Evolutionary conservation across 1,284 basidiomycete genomes (phyloP).

Genomic region (Cutaneotrichosporon spelunceum): DNA sequence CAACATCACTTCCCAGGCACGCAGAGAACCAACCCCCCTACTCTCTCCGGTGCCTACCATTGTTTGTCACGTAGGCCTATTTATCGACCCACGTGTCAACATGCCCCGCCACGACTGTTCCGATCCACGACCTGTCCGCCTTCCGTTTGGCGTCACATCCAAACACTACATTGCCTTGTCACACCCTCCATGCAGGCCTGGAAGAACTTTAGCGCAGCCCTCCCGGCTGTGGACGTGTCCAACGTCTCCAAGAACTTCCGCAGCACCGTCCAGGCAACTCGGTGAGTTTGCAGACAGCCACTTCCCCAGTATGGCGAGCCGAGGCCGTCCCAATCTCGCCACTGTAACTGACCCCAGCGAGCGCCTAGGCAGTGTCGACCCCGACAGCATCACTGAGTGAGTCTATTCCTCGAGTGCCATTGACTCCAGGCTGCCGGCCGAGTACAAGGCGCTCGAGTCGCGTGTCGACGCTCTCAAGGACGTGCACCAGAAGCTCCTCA

Average conservation of each 20-base stretch:
- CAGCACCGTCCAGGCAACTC: constrained; percentile 83
- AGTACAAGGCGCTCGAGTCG: constrained; percentile 93
- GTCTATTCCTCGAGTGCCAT: constrained; percentile 44
- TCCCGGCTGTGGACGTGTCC: constrained; percentile 49
- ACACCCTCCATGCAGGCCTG: constrained; percentile 43
- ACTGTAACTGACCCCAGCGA: constrained; percentile 56
- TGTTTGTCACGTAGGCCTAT: too few species aligned
- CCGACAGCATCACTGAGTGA: constrained; percentile 89
- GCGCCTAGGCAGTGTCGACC: constrained; percentile 78
- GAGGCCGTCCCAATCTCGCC: background rate
- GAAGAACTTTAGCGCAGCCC: constrained; percentile 46
- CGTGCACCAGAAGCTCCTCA: constrained; percentile 75
- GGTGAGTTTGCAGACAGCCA: too few species aligned
- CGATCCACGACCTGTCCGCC: background rate
- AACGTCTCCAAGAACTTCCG: constrained; percentile 72
- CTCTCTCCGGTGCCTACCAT: too few species aligned
- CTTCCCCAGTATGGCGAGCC: background rate
- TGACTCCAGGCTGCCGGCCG: constrained; percentile 54
- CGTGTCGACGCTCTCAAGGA: constrained; percentile 87
- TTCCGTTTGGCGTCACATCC: background rate
- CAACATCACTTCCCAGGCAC: too few species aligned
- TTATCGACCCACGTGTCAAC: background rate
- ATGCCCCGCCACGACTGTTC: background rate
- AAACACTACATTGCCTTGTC: constrained; percentile 5
- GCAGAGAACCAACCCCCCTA: too few species aligned